phyloP scores from a whole-genome alignment of 805 yeast species.

The Danielia reshetovae region DNA sequence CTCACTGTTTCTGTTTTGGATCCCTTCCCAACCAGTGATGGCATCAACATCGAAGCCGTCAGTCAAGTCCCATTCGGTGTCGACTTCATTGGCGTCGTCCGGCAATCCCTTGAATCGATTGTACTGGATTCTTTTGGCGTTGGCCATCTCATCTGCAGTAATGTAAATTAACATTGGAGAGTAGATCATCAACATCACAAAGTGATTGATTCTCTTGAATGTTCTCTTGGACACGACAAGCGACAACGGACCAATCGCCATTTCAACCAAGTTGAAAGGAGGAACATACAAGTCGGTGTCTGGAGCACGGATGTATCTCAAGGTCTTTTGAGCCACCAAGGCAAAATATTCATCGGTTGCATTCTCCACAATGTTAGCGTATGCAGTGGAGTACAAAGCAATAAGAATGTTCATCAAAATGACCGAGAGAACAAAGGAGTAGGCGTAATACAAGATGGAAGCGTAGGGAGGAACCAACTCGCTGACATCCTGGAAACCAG shows the following conservation, averaged over 20 bases:
- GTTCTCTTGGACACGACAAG: slow-evolving; percentile 31
- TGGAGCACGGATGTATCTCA: slow-evolving; percentile 83
- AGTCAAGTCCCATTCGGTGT: slow-evolving; percentile 77
- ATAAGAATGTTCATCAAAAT: slow-evolving; percentile 77
- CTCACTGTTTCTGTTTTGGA: slow-evolving; percentile 37
- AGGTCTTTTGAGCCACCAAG: slow-evolving; percentile 76
- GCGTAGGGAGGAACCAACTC: slow-evolving; percentile 84
- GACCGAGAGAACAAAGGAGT: slow-evolving; percentile 70
- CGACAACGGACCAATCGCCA: slow-evolving; percentile 31
- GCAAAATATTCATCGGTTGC: slow-evolving; percentile 85
- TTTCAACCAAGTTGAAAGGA: slow-evolving; percentile 74
- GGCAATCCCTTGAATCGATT: slow-evolving; percentile 60
- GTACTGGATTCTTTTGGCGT: slow-evolving; percentile 67
- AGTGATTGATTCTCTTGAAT: slow-evolving; percentile 43
- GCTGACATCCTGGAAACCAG: slow-evolving; percentile 66
- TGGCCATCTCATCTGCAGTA: slow-evolving; percentile 59
- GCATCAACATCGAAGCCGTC: slow-evolving; percentile 58
- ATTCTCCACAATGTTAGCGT: slow-evolving; percentile 73
- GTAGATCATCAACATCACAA: slow-evolving; percentile 62
- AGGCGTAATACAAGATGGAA: slow-evolving; percentile 68
- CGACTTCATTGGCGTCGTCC: slow-evolving; percentile 77
- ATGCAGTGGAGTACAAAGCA: slow-evolving; percentile 83
- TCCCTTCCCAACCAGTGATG: slow-evolving; percentile 31
- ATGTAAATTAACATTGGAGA: slow-evolving; percentile 62
- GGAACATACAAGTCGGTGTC: slow-evolving; percentile 83